phyloP scores from a whole-genome alignment of 2,329 filamentous ascomycete genomes.

The Fusarium sp. region DNA sequence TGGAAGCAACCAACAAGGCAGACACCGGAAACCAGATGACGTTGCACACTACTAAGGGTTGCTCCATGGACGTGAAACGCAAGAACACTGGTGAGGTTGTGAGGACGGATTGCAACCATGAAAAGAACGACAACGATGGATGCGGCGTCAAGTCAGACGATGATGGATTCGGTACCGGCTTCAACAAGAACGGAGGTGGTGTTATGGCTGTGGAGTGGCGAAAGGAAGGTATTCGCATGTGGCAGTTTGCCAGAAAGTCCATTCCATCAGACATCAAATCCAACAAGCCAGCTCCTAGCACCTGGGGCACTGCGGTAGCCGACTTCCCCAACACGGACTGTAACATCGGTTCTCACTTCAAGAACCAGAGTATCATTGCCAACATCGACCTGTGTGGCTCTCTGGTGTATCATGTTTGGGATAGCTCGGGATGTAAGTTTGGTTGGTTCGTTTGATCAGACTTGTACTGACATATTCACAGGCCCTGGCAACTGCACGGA shows the following conservation, averaged over 20 bases:
- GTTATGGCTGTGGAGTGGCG: conserved; percentile 72
- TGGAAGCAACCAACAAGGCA: conserved; percentile 68
- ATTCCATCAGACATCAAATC: conserved; percentile 64
- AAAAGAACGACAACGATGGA: conserved; percentile 64
- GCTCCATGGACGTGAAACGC: conserved; percentile 65
- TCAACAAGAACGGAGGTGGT: conserved; percentile 67
- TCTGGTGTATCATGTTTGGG: conserved; percentile 61
- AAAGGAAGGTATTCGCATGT: conserved; percentile 69
- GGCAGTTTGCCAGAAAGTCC: conserved; percentile 64
- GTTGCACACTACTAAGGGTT: conserved; percentile 65
- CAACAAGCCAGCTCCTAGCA: conserved; percentile 66
- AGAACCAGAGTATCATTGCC: conserved; percentile 72
- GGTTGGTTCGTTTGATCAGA: no score
- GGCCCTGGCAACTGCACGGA: conserved; percentile 67
- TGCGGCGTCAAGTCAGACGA: conserved; percentile 62
- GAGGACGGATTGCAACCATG: conserved; percentile 62
- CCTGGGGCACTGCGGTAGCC: conserved; percentile 70
- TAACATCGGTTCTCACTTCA: conserved; percentile 68
- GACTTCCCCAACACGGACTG: conserved; percentile 74
- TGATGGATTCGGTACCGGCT: conserved; percentile 61
- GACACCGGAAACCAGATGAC: conserved; percentile 67
- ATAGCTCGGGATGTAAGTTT: conserved; percentile 57
- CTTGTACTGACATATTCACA: conserved; percentile 37
- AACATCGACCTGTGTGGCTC: conserved; percentile 74
- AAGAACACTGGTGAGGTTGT: conserved; percentile 60